Percentiles rank a stretch among this genome's conserved stretches.
phyloP scores from a whole-genome alignment of 495 filamentous ascomycete species.

The Immersiella caudata region DNA sequence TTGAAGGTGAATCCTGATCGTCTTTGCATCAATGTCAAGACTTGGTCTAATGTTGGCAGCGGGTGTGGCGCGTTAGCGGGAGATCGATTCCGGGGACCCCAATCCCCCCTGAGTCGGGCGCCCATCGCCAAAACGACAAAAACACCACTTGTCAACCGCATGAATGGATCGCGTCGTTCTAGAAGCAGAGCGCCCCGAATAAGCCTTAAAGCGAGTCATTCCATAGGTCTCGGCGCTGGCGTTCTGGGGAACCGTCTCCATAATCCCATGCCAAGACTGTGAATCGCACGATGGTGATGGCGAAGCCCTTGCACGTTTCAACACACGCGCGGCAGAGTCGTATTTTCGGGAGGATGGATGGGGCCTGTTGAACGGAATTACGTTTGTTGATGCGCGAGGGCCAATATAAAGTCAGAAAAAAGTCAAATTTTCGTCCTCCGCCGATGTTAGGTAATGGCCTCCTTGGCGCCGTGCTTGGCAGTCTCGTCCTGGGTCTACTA shows the following conservation, averaged over 20 bases:
- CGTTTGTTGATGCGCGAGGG: background rate
- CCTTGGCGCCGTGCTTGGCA: background rate
- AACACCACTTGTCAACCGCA: background rate
- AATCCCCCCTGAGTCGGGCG: background rate
- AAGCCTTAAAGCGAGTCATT: background rate
- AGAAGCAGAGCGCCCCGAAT: background rate
- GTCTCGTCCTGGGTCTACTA: background rate
- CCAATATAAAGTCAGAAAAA: conserved; percentile 1
- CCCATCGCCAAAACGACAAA: background rate
- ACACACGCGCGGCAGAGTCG: background rate
- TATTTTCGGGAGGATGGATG: background rate
- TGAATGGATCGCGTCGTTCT: background rate
- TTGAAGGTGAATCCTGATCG: no score
- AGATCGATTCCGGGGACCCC: background rate
- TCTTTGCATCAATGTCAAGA: no score
- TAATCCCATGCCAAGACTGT: background rate
- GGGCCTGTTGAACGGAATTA: background rate
- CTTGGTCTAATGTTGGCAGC: no score
- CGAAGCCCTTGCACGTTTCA: background rate
- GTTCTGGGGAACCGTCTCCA: background rate
- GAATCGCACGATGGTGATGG: background rate
- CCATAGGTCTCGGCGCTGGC: background rate
- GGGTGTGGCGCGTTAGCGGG: background rate
- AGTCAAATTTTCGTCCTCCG: background rate
- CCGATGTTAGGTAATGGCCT: background rate